Percentiles rank a stretch among this genome's conserved stretches.
phyloP scores from a whole-genome alignment of 164 flowering plant genomes.

The Warburgia ugandensis region DNA sequence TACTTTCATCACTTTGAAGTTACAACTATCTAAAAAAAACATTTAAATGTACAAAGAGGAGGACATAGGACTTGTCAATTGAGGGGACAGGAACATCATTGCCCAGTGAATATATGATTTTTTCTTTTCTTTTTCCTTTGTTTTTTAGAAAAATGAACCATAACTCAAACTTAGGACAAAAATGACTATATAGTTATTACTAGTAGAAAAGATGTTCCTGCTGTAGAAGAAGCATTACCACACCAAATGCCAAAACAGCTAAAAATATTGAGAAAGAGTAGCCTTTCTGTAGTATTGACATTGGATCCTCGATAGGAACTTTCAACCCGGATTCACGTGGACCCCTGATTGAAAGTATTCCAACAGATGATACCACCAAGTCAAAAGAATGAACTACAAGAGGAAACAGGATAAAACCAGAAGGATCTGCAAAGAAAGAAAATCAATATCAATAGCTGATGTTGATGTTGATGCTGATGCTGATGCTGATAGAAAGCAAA shows the following conservation, averaged over 20 bases:
- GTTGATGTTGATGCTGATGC: no score
- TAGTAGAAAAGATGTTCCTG: not conserved
- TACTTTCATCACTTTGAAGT: no score
- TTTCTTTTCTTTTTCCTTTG: no score
- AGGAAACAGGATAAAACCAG: slow-evolving; percentile 97
- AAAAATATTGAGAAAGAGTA: slow-evolving; percentile 79
- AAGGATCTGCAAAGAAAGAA: slow-evolving; percentile 65
- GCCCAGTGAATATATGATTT: no score
- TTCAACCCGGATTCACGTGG: slow-evolving; percentile 59
- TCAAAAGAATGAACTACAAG: slow-evolving; percentile 97
- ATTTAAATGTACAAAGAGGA: no score
- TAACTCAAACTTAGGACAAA: not conserved
- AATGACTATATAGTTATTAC: not conserved
- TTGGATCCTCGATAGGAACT: slow-evolving; percentile 75
- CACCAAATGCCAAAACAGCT: slow-evolving; percentile 79
- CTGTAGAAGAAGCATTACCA: slow-evolving; percentile 44
- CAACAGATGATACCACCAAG: slow-evolving; percentile 83
- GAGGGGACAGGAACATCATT: no score
- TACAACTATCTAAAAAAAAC: no score
- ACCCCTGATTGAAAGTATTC: slow-evolving; percentile 81
- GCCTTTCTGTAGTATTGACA: slow-evolving; percentile 95
- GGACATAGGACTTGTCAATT: no score
- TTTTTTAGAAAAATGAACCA: not conserved
- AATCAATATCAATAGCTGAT: no score
- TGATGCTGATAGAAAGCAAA: not conserved